These are phyloP conservation scores for Macrophomina tecta DNA, from an alignment of 2,329 filamentous ascomycete species.

Conservation along the genomic window DNA sequence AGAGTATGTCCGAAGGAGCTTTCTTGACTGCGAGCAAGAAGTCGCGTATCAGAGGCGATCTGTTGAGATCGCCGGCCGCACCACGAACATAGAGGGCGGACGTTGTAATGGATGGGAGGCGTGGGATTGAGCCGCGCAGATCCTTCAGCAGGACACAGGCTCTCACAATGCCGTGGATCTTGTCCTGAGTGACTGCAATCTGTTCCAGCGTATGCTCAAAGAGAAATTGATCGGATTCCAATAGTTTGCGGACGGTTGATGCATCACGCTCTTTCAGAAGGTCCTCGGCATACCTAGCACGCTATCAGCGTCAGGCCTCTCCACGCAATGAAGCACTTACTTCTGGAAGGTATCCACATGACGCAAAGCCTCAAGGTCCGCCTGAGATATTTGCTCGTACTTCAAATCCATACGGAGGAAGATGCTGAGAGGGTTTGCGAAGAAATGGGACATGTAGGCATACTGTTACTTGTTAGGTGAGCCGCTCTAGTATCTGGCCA, in stretches of 20 bases:
- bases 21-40: slow-evolving; percentile 66
- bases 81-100: slow-evolving; percentile 66
- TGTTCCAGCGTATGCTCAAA: slow-evolving; percentile 49
- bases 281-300: slow-evolving; percentile 43
- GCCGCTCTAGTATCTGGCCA: too few species aligned
- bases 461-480: slow-evolving; percentile 61
- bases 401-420: slow-evolving; percentile 55
- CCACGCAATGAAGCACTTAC: slow-evolving; percentile 31
- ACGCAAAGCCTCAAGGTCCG: slow-evolving; percentile 71
- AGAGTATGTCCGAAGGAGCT: slow-evolving; percentile 61
- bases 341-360: slow-evolving; percentile 71
- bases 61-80: slow-evolving; percentile 61
- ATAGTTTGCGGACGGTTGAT: slow-evolving; percentile 58
- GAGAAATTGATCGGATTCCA: slow-evolving; percentile 67
- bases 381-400: slow-evolving; percentile 55
- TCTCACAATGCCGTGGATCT: slow-evolving; percentile 48
- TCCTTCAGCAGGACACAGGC: slow-evolving; percentile 43
- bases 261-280: slow-evolving; percentile 44
- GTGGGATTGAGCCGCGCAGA: slow-evolving; percentile 47
- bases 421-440: slow-evolving; percentile 75
- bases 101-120: slow-evolving; percentile 42
- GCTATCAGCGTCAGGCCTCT: slow-evolving; percentile 22
- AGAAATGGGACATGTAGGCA: slow-evolving; percentile 85
- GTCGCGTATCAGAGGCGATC: slow-evolving; percentile 58
- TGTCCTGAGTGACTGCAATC: slow-evolving; percentile 45